phyloP scores from a whole-genome alignment of 768 basidiomycete genomes.

The Panaeolus cyanescens region DNA sequence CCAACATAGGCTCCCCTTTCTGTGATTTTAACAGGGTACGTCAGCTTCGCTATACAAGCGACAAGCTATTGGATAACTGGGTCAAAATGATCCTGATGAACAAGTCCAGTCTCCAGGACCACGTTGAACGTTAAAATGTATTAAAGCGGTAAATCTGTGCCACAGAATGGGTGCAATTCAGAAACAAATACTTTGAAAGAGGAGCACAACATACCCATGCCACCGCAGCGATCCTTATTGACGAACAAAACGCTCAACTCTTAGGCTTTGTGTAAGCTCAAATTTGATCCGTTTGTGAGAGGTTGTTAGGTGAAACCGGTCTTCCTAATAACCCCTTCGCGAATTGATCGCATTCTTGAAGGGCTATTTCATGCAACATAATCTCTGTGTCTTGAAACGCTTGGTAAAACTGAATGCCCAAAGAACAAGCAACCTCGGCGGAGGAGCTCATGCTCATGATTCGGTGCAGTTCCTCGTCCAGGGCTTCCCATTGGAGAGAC shows the following conservation, averaged over 20 bases:
- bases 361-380: not conserved
- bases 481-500: too few species aligned
- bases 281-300: conserved; percentile 1
- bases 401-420: too few species aligned
- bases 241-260: not conserved
- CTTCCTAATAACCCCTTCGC: not conserved
- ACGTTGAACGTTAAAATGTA: not conserved
- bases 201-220: not conserved
- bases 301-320: not conserved
- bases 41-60: not conserved
- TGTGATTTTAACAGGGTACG: not conserved
- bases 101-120: not conserved
- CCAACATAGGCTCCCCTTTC: conserved; percentile 2
- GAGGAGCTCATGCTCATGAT: too few species aligned
- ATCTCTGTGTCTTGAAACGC: not conserved
- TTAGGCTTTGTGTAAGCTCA: not conserved
- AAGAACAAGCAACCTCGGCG: too few species aligned
- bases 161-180: not conserved
- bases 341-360: not conserved
- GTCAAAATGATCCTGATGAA: not conserved
- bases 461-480: too few species aligned
- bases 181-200: not conserved
- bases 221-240: not conserved
- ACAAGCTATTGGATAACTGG: not conserved
- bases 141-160: not conserved